phyloP scores from a whole-genome alignment of 371 early-diverging fungal genomes.

The Mortierella sp. region DNA sequence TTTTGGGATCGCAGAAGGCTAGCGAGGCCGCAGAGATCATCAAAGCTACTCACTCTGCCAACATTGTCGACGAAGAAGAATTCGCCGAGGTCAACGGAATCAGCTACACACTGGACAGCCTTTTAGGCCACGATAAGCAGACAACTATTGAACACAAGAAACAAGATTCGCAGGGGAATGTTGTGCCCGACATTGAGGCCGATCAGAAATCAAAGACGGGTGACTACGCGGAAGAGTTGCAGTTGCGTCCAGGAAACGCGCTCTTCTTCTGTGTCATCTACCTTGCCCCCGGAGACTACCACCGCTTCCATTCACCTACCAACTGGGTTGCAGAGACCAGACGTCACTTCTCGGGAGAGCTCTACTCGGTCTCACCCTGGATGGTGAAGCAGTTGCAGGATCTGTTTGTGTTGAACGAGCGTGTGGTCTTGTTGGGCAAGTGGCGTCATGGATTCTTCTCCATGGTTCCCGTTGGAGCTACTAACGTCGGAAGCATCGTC shows the following conservation, averaged over 20 bases:
- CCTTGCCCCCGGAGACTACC: conserved; percentile 98
- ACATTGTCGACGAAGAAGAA: conserved; percentile 76
- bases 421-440: conserved; percentile 91
- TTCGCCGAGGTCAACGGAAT: conserved; percentile 94
- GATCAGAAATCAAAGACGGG: conserved; percentile 26
- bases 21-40: conserved; percentile 59
- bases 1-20: conserved; percentile 78
- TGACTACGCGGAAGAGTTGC: conserved; percentile 43
- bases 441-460: conserved; percentile 97
- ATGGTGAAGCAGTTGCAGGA: conserved; percentile 86
- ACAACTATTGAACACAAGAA: conserved; percentile 53
- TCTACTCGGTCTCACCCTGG: conserved; percentile 95
- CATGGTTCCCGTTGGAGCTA: conserved; percentile 97
- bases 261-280: conserved; percentile 94
- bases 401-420: conserved; percentile 96
- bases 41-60: conserved; percentile 62
- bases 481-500: conserved; percentile 96
- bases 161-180: conserved; percentile 47
- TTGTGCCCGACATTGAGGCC: conserved; percentile 38
- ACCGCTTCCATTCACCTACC: conserved; percentile 97
- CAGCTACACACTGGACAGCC: conserved; percentile 87
- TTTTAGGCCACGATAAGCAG: conserved; percentile 73
- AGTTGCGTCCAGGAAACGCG: conserved; percentile 75
- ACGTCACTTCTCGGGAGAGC: conserved; percentile 93
- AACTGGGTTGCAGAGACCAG: conserved; percentile 92